These are phyloP conservation scores for Aspergillus tubingensis DNA, from an alignment of 2,329 filamentous ascomycete genomes.

Conservation along the genomic window DNA sequence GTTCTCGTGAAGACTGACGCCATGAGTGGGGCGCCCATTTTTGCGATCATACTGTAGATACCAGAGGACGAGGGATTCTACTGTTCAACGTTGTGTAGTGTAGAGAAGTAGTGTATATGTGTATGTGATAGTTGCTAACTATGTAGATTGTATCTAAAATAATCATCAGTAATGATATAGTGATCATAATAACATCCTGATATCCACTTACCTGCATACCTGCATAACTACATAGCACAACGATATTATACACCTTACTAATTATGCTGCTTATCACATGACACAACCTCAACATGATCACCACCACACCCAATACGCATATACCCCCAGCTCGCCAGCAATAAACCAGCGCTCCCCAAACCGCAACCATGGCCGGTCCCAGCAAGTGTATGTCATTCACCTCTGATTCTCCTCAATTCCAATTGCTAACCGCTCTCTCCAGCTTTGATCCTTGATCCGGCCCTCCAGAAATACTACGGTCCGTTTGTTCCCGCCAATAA, in stretches of 20 bases:
- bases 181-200: too few relatives aligned
- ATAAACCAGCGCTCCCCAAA: constrained; percentile 3
- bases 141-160: neutral
- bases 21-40: neutral
- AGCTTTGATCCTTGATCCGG: constrained; percentile 48
- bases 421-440: constrained; percentile 53
- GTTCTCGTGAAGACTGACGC: neutral
- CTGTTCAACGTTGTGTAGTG: neutral
- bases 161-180: neutral
- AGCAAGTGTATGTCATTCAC: constrained; percentile 45
- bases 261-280: constrained; percentile 9
- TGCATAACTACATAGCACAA: neutral
- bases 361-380: constrained; percentile 53
- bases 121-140: neutral
- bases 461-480: constrained; percentile 55
- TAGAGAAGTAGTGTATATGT: neutral
- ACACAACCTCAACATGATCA: constrained; percentile 14
- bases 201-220: neutral
- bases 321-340: neutral
- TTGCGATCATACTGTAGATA: neutral
- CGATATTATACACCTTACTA: constrained; percentile 3
- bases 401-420: neutral
- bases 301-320: constrained; percentile 2
- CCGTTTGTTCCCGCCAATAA: constrained; percentile 17
- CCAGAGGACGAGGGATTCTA: too few relatives aligned